Conservation (phyloP, 345 rosid species). For the Laguncularia racemosa region DNA sequence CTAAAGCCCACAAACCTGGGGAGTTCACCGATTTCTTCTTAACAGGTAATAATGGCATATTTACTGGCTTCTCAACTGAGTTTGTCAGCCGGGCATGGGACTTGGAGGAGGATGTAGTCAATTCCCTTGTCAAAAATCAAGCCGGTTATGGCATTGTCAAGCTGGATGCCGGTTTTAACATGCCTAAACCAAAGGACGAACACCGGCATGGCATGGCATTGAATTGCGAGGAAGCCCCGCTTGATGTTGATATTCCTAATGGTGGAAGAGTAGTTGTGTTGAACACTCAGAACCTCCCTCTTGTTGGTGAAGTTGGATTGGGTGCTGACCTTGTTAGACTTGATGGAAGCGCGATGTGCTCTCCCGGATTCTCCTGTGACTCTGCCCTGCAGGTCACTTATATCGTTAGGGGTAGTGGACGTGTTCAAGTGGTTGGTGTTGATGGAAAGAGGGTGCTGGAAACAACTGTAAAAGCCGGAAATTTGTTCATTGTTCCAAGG, state of each 20-base stretch:
- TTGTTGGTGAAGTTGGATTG: constrained; percentile 77
- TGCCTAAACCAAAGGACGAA: constrained; percentile 56
- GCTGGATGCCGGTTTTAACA: constrained; percentile 34
- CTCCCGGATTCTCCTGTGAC: constrained; percentile 95
- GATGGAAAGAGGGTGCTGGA: constrained; percentile 72
- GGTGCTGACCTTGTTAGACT: constrained; percentile 88
- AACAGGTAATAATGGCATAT: constrained; percentile 68
- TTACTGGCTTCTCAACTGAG: constrained; percentile 70
- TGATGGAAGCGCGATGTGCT: constrained; percentile 80
- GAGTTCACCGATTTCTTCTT: constrained; percentile 73
- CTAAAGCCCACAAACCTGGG: constrained; percentile 69
- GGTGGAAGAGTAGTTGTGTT: constrained; percentile 85
- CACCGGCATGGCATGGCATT: constrained; percentile 55
- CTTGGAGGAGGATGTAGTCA: constrained; percentile 34
- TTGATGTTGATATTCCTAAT: constrained; percentile 62
- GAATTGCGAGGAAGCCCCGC: constrained; percentile 80
- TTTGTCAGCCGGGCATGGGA: constrained; percentile 80
- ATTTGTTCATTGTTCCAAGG: constrained; percentile 77
- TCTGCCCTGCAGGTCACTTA: constrained; percentile 84
- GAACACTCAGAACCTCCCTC: constrained; percentile 77
- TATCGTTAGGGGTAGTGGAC: constrained; percentile 68
- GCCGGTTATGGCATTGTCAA: constrained; percentile 54
- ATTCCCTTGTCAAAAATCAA: constrained; percentile 46
- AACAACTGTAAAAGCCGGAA: constrained; percentile 60
- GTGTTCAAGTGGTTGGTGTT: constrained; percentile 69